Evolutionary conservation across 176 grass and related monocot species (phyloP).

Genomic region (Phyllostachys edulis): DNA sequence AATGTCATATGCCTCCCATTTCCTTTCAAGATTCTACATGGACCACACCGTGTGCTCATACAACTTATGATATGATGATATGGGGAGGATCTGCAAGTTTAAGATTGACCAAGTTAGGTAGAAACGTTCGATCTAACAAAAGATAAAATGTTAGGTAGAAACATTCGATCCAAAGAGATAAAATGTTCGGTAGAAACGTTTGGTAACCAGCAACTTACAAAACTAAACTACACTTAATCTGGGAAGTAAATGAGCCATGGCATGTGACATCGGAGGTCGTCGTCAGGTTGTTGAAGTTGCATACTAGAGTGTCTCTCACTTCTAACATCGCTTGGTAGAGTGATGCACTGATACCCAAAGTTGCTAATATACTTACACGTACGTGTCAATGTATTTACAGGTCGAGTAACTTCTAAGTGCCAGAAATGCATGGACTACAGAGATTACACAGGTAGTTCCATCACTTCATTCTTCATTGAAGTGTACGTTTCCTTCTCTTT

Average conservation of each 20-base stretch:
- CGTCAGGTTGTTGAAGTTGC: background rate
- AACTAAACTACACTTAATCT: background rate
- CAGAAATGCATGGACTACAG: background rate
- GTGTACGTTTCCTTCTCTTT: background rate
- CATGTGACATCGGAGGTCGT: background rate
- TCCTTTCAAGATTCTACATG: constrained; percentile 21
- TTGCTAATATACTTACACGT: background rate
- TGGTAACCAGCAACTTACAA: background rate
- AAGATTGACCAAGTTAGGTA: background rate
- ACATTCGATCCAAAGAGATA: background rate
- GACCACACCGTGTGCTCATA: background rate
- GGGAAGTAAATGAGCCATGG: background rate
- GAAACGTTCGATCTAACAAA: background rate
- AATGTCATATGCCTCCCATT: background rate
- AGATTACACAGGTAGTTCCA: background rate
- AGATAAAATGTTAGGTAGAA: constrained; percentile 1
- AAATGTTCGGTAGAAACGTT: background rate
- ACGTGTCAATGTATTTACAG: background rate
- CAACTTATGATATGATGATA: background rate
- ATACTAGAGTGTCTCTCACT: background rate
- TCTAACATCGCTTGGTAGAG: background rate
- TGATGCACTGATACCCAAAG: background rate
- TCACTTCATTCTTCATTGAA: background rate
- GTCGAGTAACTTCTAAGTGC: background rate
- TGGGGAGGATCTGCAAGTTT: background rate